Evolutionary conservation across 2,329 filamentous ascomycete species (phyloP), one percentile per base, ranked within the genome.

Genomic region (Fusarium lateritium): DNA sequence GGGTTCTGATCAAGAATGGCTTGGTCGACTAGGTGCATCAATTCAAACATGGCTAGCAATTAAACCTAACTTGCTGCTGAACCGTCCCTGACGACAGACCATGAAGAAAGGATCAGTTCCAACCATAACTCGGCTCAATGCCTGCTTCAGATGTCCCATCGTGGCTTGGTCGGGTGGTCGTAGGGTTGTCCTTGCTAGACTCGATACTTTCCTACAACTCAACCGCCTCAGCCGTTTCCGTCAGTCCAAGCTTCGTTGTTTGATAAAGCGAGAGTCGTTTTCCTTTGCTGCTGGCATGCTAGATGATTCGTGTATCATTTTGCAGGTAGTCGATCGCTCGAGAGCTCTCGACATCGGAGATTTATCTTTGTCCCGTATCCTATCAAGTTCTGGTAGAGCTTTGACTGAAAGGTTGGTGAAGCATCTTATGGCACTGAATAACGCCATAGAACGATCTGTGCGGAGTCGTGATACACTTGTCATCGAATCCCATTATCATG

Each of bases 201-300:
- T 21, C 26, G 39, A 21, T 39, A 17, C 24, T 36, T 65, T 10
- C 43, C 15, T 21, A 33, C 38, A 56, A 44, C 39, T 69, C 47
- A 54, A 44, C 34, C 39, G 46, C 60, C 60, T 22, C 60, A 53
- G n/a, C 55, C 42, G 28, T 42, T 39, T 42, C 39, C 33, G 21
- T 47, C 14, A 14, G 17, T 19, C 28, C n/a, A 45, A 33, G 24
- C 15, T 40, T 46, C 15, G 7, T 17, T 51, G 6, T 22, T 28
- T 21, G 24, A 19, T 34, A 33, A 17, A 43, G 4, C 9, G 17
- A 38, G 21, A 39, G 39, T 33, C 28, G 52, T 45, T 36, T 39
- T 36, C 38, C 51, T 31, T 47, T 49, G 22, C 43, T 36, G 22
- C 33, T 24, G 45, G 11, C 19, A 64, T 42, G 51, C 24, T 24